A percentile compares a stretch with the other conserved stretches of the same genome.
phyloP scores from a whole-genome alignment of 1,284 basidiomycete species.

The Apiotrichum brassicae region DNA sequence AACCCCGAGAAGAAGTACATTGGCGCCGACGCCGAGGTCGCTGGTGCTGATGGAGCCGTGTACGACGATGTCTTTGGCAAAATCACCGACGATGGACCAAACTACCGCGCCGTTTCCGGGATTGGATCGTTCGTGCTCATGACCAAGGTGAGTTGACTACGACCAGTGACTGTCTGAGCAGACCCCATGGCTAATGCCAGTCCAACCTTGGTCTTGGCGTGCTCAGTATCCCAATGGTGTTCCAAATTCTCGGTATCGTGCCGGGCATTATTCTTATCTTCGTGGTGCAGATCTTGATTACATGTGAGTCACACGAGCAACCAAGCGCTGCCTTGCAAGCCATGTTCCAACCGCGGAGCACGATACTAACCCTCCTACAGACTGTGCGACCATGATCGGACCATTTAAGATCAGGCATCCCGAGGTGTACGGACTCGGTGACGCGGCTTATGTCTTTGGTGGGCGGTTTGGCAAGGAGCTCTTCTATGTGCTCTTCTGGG shows the following conservation, averaged over 20 bases:
- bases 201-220: constrained; percentile 30
- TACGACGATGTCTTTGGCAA: constrained; percentile 25
- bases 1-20: too few relatives aligned
- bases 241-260: constrained; percentile 24
- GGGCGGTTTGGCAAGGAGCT: not conserved
- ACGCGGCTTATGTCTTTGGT: constrained; percentile 16
- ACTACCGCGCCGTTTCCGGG: constrained; percentile 20
- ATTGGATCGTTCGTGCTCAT: constrained; percentile 9
- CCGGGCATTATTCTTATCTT: constrained; percentile 28
- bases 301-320: not conserved
- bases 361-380: not conserved
- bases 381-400: constrained; percentile 5
- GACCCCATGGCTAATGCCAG: not conserved
- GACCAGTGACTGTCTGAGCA: not conserved
- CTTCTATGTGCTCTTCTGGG: not conserved
- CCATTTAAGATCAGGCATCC: constrained; percentile 17
- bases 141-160: constrained; percentile 5
- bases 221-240: constrained; percentile 24
- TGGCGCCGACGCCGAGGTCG: not conserved
- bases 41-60: not conserved
- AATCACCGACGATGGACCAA: constrained; percentile 20
- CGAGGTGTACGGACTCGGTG: constrained; percentile 20
- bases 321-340: too few relatives aligned
- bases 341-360: too few relatives aligned
- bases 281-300: constrained; percentile 4